Base-by-base conservation (phyloP, 441 rosid species). In the Erodium moschatum region DNA sequence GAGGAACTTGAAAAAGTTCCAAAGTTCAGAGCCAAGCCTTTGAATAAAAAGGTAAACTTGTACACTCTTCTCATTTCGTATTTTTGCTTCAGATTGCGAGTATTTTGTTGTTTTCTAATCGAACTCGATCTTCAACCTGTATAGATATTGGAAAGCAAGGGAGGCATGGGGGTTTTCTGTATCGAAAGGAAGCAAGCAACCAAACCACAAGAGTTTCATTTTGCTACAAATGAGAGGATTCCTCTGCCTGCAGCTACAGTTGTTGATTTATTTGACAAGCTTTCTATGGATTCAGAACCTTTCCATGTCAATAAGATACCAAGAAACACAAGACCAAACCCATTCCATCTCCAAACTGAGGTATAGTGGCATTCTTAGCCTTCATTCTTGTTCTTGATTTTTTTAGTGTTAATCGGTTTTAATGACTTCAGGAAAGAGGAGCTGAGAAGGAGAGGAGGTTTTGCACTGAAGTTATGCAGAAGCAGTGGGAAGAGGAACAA, bases 101-200 rank as follows among this genome's bases (percentile, higher is more conserved):
- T 24, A 0, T 24, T 24, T 24, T 24, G 1, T 38, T 20, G 19
- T 35, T 71, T 67, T 29, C 19, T 20, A 16, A 24, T 18, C 19
- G 13, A 58, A 7, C 65, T 35, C 29, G 12, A 46, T 11, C 64
- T 64, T 27, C 50, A 67, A 20, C 31, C 67, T 73, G 65, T 75
- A 64, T 6, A 94, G 99, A 90, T 94, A 81, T 89, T 94, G 77
- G 97, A 91, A 79, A 91, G 96, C 71, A 94, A 88, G 83, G 99
- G 99, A 70, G 96, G 85, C 62, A 19, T 94, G 82, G 97, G 97
- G 31, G 71, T 94, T 40, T 91, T 85, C 70, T 88, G 89, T 76
- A 87, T 85, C 73, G 67, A 74, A 73, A 95, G 91, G 87, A 94
- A 86, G 72, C 95, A 86, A 35, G 81, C 78, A 66, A 94, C 99